A percentile compares a stretch with the other conserved stretches of the same genome.
These are phyloP conservation scores for Amanita molliuscula DNA, from an alignment of 768 basidiomycete species.

Conservation along the genomic window DNA sequence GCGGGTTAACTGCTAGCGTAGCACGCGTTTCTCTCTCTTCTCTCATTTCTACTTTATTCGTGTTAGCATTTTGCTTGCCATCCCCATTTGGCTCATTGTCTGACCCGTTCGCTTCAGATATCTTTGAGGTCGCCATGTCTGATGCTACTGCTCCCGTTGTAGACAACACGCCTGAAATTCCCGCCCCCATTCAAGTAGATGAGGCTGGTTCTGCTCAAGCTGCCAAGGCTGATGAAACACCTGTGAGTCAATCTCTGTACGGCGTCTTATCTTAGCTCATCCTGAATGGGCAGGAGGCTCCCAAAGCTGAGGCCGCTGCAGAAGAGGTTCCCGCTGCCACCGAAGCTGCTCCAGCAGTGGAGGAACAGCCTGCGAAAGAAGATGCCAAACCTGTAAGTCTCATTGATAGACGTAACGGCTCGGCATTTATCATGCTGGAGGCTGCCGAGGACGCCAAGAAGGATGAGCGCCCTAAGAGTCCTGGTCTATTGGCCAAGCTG, in stretches of 20 bases:
- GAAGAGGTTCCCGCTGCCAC: constrained; percentile 15
- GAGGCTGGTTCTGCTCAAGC: constrained; percentile 49
- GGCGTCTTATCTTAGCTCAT: not conserved
- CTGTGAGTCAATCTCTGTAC: constrained; percentile 10
- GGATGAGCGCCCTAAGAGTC: constrained; percentile 77
- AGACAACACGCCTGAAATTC: constrained; percentile 21
- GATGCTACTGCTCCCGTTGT: constrained; percentile 32
- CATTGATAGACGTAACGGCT: constrained; percentile 3
- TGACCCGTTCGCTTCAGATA: constrained; percentile 27
- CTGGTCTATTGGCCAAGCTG: constrained; percentile 64
- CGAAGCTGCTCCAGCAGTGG: constrained; percentile 13
- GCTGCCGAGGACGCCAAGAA: constrained; percentile 52
- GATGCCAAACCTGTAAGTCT: constrained; percentile 31
- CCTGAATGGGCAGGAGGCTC: constrained; percentile 5
- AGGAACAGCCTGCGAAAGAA: constrained; percentile 27
- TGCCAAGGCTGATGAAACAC: constrained; percentile 25
- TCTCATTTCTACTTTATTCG: constrained; percentile 44
- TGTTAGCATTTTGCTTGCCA: constrained; percentile 22
- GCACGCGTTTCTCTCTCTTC: constrained; percentile 48
- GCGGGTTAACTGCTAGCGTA: constrained; percentile 42
- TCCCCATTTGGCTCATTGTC: constrained; percentile 12
- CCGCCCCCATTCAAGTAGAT: constrained; percentile 27
- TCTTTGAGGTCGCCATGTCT: constrained; percentile 65
- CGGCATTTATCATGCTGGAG: constrained; percentile 16
- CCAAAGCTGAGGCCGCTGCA: constrained; percentile 12